Evolutionary conservation across 2,329 filamentous ascomycete species (phyloP).

Genomic region (Aaosphaeria arxii): DNA sequence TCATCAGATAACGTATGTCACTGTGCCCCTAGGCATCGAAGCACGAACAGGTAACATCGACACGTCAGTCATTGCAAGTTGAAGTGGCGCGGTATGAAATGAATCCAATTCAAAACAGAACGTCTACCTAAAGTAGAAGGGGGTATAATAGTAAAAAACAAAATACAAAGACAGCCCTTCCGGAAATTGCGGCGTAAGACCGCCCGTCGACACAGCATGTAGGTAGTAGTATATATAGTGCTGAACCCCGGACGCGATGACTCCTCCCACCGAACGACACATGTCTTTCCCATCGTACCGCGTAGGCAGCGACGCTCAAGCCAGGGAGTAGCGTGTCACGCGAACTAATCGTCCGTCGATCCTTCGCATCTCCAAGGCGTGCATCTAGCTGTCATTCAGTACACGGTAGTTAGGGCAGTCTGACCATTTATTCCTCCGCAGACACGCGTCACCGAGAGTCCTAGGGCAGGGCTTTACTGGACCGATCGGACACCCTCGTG

Average conservation of each 20-base stretch:
- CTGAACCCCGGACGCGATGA: constrained; percentile 17
- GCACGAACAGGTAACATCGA: too few relatives aligned
- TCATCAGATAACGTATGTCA: too few relatives aligned
- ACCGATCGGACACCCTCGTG: constrained; percentile 27
- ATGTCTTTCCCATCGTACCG: constrained; percentile 8
- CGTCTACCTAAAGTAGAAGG: too few relatives aligned
- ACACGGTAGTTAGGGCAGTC: constrained; percentile 1
- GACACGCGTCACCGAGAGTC: constrained; percentile 30
- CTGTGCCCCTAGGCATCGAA: too few relatives aligned
- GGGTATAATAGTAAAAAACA: too few relatives aligned
- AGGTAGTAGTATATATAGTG: constrained; percentile 8
- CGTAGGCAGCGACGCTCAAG: constrained; percentile 39
- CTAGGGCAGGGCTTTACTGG: constrained; percentile 37
- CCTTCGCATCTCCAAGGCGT: constrained; percentile 14
- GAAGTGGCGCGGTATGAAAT: too few relatives aligned
- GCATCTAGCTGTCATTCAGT: constrained; percentile 32
- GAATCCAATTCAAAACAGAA: too few relatives aligned
- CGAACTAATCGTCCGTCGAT: constrained; percentile 26
- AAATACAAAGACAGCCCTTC: constrained; percentile 6
- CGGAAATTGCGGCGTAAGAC: constrained; percentile 14
- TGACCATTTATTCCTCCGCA: constrained; percentile 14
- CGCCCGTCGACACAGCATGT: constrained; percentile 18
- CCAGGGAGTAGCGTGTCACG: constrained; percentile 8
- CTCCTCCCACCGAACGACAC: constrained; percentile 28
- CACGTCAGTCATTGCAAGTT: too few relatives aligned